Evolutionary conservation across 2,329 filamentous ascomycete genomes (phyloP).

Genomic region (Aspergillus tanneri): DNA sequence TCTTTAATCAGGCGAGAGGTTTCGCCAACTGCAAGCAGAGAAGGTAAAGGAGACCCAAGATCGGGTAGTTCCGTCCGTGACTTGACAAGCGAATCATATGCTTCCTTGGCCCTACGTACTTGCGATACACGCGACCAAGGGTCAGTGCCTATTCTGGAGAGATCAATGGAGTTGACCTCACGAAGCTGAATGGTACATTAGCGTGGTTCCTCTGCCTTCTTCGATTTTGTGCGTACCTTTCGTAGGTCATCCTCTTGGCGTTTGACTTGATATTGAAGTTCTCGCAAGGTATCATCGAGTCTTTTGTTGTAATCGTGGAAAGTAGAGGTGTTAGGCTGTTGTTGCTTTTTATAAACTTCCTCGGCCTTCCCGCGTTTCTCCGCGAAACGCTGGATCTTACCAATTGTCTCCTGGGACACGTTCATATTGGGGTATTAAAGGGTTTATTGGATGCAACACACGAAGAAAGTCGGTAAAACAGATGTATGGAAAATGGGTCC

Average conservation of each 20-base stretch:
- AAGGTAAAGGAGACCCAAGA: slow-evolving; percentile 66
- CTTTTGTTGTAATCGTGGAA: slow-evolving; percentile 36
- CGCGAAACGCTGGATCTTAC: slow-evolving; percentile 37
- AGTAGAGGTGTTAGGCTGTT: slow-evolving; percentile 28
- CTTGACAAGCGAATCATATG: slow-evolving; percentile 63
- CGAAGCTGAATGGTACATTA: slow-evolving; percentile 34
- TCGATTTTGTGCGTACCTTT: slow-evolving; percentile 37
- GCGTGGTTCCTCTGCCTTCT: not conserved
- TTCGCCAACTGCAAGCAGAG: slow-evolving; percentile 68
- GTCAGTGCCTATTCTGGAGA: slow-evolving; percentile 31
- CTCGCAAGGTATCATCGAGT: slow-evolving; percentile 65
- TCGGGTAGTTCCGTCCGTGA: slow-evolving; percentile 66
- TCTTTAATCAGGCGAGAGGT: slow-evolving; percentile 65
- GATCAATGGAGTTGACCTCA: slow-evolving; percentile 29
- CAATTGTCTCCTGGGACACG: slow-evolving; percentile 31
- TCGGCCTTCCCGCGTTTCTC: slow-evolving; percentile 37
- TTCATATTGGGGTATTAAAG: slow-evolving; percentile 26
- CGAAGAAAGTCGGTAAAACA: not conserved
- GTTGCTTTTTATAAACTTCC: slow-evolving; percentile 30
- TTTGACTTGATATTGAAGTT: slow-evolving; percentile 58
- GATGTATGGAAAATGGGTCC: no score
- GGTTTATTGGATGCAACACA: not conserved
- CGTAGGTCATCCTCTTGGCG: slow-evolving; percentile 50
- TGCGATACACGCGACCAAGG: slow-evolving; percentile 43
- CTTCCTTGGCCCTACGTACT: slow-evolving; percentile 57